These are phyloP conservation scores for Claviceps spartinae DNA, from an alignment of 2,329 filamentous ascomycete genomes.

Conservation along the genomic window DNA sequence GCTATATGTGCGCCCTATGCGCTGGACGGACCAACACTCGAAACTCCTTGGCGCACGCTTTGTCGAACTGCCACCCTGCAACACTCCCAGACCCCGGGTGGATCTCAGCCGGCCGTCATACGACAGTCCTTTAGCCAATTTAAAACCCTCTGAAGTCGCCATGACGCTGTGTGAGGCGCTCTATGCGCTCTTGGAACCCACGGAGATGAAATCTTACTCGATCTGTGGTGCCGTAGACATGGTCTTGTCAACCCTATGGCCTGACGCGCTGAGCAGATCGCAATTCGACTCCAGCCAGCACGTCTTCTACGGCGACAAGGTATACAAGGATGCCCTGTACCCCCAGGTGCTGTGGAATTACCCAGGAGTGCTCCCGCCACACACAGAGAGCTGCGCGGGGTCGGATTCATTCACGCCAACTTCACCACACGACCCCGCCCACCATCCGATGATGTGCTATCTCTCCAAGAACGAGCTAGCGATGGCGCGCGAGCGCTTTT, in stretches of 20 bases:
- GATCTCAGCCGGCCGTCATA: constrained; percentile 21
- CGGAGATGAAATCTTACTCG: neutral
- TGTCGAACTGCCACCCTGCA: constrained; percentile 26
- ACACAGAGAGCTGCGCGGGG: constrained; percentile 18
- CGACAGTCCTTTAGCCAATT: constrained; percentile 13
- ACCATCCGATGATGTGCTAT: constrained; percentile 29
- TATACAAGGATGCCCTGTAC: constrained; percentile 31
- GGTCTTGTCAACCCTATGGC: constrained; percentile 33
- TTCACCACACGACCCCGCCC: constrained; percentile 10
- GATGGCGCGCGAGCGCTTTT: constrained; percentile 32
- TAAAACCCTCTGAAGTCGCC: constrained; percentile 28
- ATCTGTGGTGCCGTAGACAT: constrained; percentile 29
- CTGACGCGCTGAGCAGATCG: constrained; percentile 17
- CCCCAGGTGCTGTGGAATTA: constrained; percentile 37
- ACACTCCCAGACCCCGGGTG: constrained; percentile 25
- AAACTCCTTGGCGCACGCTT: constrained; percentile 35
- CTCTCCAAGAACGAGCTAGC: constrained; percentile 33
- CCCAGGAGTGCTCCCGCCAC: constrained; percentile 13
- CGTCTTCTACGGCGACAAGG: constrained; percentile 33
- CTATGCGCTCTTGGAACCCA: constrained; percentile 26
- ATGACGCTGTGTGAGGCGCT: constrained; percentile 29
- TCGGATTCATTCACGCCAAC: constrained; percentile 6
- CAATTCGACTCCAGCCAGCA: constrained; percentile 27
- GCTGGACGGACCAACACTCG: constrained; percentile 41
- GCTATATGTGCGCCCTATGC: constrained; percentile 39